Evolutionary conservation across 2,329 filamentous ascomycete species (phyloP).

Genomic region (Neofusicoccum parvum): DNA sequence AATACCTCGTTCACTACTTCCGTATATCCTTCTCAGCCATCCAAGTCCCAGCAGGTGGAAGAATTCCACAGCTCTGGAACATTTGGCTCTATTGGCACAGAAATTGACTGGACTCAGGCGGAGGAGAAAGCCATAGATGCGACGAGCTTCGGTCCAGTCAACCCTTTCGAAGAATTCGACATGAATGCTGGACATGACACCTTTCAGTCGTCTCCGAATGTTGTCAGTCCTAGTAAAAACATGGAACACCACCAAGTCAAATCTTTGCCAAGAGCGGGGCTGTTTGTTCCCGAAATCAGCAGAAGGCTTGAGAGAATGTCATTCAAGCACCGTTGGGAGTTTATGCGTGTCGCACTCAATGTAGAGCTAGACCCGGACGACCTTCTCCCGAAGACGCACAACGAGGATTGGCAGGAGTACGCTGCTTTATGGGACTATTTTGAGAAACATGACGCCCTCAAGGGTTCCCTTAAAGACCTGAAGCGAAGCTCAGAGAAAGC

Average conservation of each 20-base stretch:
- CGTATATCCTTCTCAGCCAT: neutral
- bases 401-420: slow-evolving; percentile 17
- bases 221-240: neutral
- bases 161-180: neutral
- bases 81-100: neutral
- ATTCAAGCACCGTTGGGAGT: slow-evolving; percentile 39
- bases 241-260: slow-evolving; percentile 30
- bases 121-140: neutral
- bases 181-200: neutral
- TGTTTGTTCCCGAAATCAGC: slow-evolving; percentile 32
- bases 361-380: slow-evolving; percentile 14
- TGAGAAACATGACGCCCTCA: neutral
- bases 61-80: slow-evolving; percentile 3
- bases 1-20: slow-evolving; percentile 14
- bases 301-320: slow-evolving; percentile 25
- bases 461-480: neutral
- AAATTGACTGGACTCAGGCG: neutral
- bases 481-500: slow-evolving; percentile 26
- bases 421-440: slow-evolving; percentile 30
- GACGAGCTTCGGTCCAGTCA: neutral
- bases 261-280: slow-evolving; percentile 30
- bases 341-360: slow-evolving; percentile 31
- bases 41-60: neutral
- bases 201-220: neutral
- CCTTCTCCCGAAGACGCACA: neutral